A percentile compares a stretch with the other conserved stretches of the same genome.
Evolutionary conservation across 1,284 basidiomycete species (phyloP).

Genomic region (Nidula niveotomentosa): DNA sequence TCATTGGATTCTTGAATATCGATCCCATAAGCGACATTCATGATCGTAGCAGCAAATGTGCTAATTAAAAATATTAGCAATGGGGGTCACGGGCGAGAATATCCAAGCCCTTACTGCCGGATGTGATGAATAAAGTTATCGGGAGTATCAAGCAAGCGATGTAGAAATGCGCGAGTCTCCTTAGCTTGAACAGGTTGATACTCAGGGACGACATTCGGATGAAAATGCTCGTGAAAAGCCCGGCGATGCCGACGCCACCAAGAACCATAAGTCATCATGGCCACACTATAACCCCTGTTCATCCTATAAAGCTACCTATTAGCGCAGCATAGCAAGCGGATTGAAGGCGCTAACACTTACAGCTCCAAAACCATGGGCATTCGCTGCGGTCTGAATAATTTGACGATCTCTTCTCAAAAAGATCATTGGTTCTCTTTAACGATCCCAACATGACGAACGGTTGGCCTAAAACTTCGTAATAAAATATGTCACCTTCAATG

Average conservation of each 20-base stretch:
- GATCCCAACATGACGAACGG: conserved; percentile 12
- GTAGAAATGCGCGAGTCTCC: conserved; percentile 15
- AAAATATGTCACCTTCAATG: conserved; percentile 10
- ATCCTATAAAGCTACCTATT: conserved; percentile 8
- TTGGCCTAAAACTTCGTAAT: conserved; percentile 9
- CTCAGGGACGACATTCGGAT: conserved; percentile 12
- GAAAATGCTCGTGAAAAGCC: conserved; percentile 26
- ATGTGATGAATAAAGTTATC: conserved; percentile 10
- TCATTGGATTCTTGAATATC: conserved; percentile 6
- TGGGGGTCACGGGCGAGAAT: neutral
- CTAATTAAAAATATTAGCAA: conserved; percentile 1
- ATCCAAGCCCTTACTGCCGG: conserved; percentile 6
- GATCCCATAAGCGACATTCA: conserved; percentile 12
- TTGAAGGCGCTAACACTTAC: conserved; percentile 4
- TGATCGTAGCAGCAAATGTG: conserved; percentile 8
- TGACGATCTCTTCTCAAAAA: conserved; percentile 13
- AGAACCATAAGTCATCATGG: conserved; percentile 12
- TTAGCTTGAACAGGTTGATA: conserved; percentile 18
- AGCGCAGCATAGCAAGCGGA: neutral
- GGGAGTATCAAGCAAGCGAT: conserved; percentile 12
- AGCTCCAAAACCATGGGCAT: conserved; percentile 11
- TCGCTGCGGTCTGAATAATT: conserved; percentile 18
- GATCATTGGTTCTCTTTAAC: conserved; percentile 11
- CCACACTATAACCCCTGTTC: conserved; percentile 5
- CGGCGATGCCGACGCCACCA: conserved; percentile 25